Conservation (phyloP, 2,329 filamentous ascomycete genomes). For the Aureobasidium sp. region DNA sequence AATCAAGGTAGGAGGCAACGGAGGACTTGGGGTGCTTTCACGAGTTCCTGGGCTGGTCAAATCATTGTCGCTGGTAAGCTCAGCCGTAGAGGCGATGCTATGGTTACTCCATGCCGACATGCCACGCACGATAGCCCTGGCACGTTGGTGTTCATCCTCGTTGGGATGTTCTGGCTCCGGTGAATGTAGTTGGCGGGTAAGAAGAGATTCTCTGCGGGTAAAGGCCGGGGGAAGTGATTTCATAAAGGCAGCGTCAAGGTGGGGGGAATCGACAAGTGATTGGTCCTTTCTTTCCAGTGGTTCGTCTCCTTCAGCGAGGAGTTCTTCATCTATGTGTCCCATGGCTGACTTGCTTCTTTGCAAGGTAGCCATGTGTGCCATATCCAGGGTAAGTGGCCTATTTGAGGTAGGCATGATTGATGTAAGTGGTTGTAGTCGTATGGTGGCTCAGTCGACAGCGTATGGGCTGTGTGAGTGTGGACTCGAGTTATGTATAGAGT, state of each 20-base stretch:
- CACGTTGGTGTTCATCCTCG: conserved; percentile 27
- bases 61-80: conserved; percentile 82
- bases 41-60: conserved; percentile 76
- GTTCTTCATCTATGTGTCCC: conserved; percentile 48
- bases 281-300: conserved; percentile 59
- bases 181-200: conserved; percentile 71
- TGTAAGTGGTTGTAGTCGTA: not conserved
- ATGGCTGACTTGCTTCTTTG: conserved; percentile 12
- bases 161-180: conserved; percentile 36
- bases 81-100: conserved; percentile 70
- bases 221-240: conserved; percentile 40
- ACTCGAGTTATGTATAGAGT: conserved; percentile 1
- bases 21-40: conserved; percentile 80
- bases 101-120: conserved; percentile 68
- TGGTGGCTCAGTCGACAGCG: not conserved
- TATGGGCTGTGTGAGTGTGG: not conserved
- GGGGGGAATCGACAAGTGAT: conserved; percentile 16
- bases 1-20: conserved; percentile 51
- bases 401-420: not conserved
- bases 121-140: conserved; percentile 28
- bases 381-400: conserved; percentile 4
- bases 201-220: conserved; percentile 65
- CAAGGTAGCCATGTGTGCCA: not conserved
- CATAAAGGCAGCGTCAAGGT: conserved; percentile 29
- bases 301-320: conserved; percentile 72